phyloP scores from a whole-genome alignment of 176 grass and related monocot genomes.

The Melocanna baccifera region DNA sequence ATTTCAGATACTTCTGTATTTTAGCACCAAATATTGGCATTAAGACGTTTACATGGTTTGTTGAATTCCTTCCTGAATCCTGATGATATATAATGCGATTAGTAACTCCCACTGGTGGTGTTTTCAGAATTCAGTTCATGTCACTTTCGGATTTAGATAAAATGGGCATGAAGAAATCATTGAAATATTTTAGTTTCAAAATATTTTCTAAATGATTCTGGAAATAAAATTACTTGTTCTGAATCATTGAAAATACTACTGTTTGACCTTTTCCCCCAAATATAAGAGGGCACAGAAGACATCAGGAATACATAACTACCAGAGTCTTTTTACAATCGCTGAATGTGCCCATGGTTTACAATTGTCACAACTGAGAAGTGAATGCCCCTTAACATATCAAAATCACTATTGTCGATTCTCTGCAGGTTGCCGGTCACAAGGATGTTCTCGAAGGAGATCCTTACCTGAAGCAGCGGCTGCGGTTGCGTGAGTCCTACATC shows the following conservation, averaged over 20 bases:
- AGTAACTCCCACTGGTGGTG: neutral
- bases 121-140: neutral
- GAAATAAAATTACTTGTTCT: neutral
- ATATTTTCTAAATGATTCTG: neutral
- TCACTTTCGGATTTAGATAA: neutral
- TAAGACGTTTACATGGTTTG: neutral
- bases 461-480: constrained; percentile 70
- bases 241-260: neutral
- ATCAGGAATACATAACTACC: neutral
- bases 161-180: neutral
- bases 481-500: constrained; percentile 77
- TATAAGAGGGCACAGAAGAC: neutral
- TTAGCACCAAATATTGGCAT: neutral
- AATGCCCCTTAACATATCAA: neutral
- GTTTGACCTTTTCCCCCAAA: neutral
- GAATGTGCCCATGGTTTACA: neutral
- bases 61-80: neutral
- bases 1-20: neutral
- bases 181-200: constrained; percentile 4
- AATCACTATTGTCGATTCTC: constrained; percentile 2
- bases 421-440: constrained; percentile 79
- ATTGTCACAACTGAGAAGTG: neutral
- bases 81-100: neutral
- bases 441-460: constrained; percentile 77
- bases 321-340: neutral